Conservation (phyloP, 2,329 filamentous ascomycete genomes). For the Aspergillus eucalypticola region DNA sequence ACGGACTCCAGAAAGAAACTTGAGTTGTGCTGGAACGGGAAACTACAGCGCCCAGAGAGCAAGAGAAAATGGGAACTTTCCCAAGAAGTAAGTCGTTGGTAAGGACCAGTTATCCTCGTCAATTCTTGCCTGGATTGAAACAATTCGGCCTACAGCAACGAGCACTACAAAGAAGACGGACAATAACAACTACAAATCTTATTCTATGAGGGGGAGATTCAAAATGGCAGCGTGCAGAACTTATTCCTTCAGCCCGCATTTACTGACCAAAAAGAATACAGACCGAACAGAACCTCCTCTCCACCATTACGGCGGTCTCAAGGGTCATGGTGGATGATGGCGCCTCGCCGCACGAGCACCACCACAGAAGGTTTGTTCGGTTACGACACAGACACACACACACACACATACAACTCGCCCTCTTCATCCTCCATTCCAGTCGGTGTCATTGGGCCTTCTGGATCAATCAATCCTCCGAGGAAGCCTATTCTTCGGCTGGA, state of each 20-base stretch:
- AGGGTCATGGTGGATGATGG: neutral
- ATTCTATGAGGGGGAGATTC: no score
- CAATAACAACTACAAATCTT: no score
- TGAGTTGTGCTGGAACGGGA: neutral
- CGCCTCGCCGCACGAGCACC: slow-evolving; percentile 13
- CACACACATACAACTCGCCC: neutral
- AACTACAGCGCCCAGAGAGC: neutral
- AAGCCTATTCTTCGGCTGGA: neutral
- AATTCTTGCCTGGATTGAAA: no score
- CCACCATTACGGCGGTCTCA: neutral
- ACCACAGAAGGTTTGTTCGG: slow-evolving; percentile 14
- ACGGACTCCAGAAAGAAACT: neutral
- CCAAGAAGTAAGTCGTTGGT: no score
- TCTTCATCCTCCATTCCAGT: neutral
- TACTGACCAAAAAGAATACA: no score
- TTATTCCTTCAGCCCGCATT: no score
- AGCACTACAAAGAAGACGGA: no score
- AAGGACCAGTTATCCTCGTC: no score
- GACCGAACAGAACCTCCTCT: neutral
- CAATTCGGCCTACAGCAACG: no score
- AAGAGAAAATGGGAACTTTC: neutral
- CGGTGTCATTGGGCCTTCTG: slow-evolving; percentile 2
- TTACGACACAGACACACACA: slow-evolving; percentile 8
- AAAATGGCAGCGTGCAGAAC: no score
- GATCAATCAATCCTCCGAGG: slow-evolving; percentile 3